Percentiles rank a stretch among this genome's conserved stretches.
Conservation (phyloP, 352 stramenopile genomes). For the Phytophthora ohioensis region DNA sequence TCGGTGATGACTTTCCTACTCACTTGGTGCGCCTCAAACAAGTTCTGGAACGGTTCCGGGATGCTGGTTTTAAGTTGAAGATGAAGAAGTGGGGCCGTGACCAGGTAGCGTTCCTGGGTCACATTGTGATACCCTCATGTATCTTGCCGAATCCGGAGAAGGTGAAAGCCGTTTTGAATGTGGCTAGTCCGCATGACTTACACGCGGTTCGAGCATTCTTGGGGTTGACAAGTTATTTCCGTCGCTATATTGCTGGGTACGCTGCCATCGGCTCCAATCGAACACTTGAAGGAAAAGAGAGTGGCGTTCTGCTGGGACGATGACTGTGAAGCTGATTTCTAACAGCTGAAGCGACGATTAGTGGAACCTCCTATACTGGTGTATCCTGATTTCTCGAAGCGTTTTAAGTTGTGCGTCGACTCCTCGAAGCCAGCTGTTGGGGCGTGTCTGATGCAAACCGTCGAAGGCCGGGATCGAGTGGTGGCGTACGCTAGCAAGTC, state of each 20-base stretch:
- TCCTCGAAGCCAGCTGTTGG: background rate
- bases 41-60: background rate
- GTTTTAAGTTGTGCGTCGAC: slow-evolving; percentile 9
- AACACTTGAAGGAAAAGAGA: background rate
- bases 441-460: slow-evolving; percentile 1
- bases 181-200: too few species aligned
- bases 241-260: background rate
- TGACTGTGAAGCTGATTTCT: background rate
- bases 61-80: slow-evolving; percentile 6
- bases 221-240: too few species aligned
- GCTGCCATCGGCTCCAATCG: background rate
- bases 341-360: background rate
- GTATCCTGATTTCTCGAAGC: slow-evolving; percentile 2
- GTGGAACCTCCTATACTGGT: slow-evolving; percentile 9
- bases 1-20: background rate
- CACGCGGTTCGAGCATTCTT: too few species aligned
- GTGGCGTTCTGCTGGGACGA: background rate
- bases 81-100: background rate
- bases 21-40: background rate
- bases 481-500: slow-evolving; percentile 7
- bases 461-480: background rate
- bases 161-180: too few species aligned
- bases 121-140: too few species aligned
- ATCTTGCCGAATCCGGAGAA: too few species aligned
- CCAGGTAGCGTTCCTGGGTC: too few species aligned